Conservation (phyloP, 2,329 filamentous ascomycete species). For the Aspergillus fumigatiaffinis region DNA sequence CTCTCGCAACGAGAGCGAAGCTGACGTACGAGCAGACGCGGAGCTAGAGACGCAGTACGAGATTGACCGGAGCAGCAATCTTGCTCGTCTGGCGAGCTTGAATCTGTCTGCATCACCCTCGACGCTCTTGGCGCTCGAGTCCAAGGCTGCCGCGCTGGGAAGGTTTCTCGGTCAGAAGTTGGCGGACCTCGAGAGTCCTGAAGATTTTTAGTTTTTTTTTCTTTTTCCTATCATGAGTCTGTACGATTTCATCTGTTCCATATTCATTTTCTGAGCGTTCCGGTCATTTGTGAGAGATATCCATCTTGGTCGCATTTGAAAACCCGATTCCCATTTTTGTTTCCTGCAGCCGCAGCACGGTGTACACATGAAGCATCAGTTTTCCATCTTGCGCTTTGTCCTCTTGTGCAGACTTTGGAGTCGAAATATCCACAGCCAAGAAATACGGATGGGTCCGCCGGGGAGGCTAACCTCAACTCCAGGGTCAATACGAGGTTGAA, state of each 20-base stretch:
- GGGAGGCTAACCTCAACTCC: not conserved
- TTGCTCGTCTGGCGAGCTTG: conserved; percentile 36
- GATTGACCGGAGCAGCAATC: conserved; percentile 38
- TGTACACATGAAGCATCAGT: not conserved
- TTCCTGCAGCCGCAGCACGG: not conserved
- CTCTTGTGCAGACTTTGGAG: not conserved
- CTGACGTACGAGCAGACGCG: conserved; percentile 19
- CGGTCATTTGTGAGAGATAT: not conserved
- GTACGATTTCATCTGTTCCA: not conserved
- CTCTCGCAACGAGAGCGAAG: conserved; percentile 10
- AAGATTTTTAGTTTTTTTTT: conserved; percentile 32
- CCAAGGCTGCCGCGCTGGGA: conserved; percentile 40
- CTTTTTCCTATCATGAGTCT: not conserved
- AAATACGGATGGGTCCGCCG: not conserved
- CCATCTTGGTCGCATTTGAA: not conserved
- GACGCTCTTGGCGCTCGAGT: conserved; percentile 39
- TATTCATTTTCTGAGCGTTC: not conserved
- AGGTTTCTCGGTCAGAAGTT: conserved; percentile 39
- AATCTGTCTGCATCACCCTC: conserved; percentile 38
- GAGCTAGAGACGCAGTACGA: conserved; percentile 35
- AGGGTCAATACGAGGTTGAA: not conserved
- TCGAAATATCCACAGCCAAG: not conserved
- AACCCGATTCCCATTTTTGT: not conserved
- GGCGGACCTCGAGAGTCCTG: conserved; percentile 38
- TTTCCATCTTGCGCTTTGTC: not conserved